These are phyloP conservation scores for Dactylellina leptospora DNA, from an alignment of 2,329 filamentous ascomycete species.

Conservation along the genomic window DNA sequence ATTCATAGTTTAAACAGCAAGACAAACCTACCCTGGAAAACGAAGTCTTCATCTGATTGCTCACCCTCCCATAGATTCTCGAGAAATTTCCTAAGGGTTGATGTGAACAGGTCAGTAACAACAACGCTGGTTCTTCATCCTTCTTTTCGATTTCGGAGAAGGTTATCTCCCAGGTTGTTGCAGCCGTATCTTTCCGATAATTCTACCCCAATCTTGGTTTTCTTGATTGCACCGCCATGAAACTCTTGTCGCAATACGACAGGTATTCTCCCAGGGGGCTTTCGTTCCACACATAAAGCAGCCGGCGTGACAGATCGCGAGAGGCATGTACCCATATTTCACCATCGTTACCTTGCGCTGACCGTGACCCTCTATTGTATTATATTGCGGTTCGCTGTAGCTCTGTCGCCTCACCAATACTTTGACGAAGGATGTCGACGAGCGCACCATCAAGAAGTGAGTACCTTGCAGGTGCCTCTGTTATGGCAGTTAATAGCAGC, in stretches of 20 bases:
- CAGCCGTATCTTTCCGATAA: conserved; percentile 31
- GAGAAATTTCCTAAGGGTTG: conserved; percentile 2
- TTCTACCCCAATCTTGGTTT: conserved; percentile 15
- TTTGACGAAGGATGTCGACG: too few species aligned
- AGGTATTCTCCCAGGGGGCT: conserved; percentile 27
- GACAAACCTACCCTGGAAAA: background rate
- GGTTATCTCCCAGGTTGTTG: conserved; percentile 50
- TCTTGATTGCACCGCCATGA: conserved; percentile 13
- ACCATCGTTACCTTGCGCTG: background rate
- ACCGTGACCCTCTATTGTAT: background rate
- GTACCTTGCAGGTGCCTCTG: too few species aligned
- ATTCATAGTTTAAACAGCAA: background rate
- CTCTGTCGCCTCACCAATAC: too few species aligned
- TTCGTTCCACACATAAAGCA: background rate
- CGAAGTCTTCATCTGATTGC: background rate
- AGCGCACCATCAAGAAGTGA: too few species aligned
- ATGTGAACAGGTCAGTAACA: conserved; percentile 48
- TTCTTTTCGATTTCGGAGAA: conserved; percentile 49
- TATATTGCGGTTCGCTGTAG: background rate
- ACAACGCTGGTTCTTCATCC: conserved; percentile 28
- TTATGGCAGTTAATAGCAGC: too few species aligned
- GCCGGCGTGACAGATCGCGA: background rate
- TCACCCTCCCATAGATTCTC: conserved; percentile 2
- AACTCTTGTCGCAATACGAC: background rate
- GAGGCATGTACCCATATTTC: background rate